Percentiles rank a stretch among this genome's conserved stretches.
These are phyloP conservation scores for Solanum raphanifolium DNA, from an alignment of 257 asterid genomes.

Conservation along the genomic window DNA sequence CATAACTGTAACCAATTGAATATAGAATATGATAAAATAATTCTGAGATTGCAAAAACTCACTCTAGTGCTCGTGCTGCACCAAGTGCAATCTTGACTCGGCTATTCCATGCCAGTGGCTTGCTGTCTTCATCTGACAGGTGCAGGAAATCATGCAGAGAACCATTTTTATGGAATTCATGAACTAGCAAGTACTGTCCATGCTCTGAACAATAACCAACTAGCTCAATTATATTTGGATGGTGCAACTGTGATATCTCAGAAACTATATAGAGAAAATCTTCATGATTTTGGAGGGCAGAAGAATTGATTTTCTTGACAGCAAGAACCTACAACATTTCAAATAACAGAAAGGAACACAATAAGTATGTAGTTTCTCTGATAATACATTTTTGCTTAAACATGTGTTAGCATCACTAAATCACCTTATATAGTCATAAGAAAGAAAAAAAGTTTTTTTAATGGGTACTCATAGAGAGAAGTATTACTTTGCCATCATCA, in stretches of 20 bases:
- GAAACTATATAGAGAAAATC: slow-evolving; percentile 70
- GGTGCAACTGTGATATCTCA: slow-evolving; percentile 56
- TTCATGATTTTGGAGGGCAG: slow-evolving; percentile 46
- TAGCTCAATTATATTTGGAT: slow-evolving; percentile 76
- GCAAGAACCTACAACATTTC: slow-evolving; percentile 55
- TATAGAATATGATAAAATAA: not conserved
- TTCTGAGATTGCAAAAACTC: slow-evolving; percentile 11
- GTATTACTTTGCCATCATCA: slow-evolving; percentile 67
- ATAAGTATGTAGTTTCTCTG: not conserved
- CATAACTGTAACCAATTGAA: not conserved
- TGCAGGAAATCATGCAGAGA: slow-evolving; percentile 69
- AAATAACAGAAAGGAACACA: not conserved
- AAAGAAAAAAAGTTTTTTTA: not conserved
- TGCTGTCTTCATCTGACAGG: slow-evolving; percentile 64
- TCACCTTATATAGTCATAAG: not conserved
- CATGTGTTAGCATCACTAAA: not conserved
- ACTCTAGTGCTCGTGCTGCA: slow-evolving; percentile 94
- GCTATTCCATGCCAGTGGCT: slow-evolving; percentile 83
- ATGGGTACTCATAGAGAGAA: not conserved
- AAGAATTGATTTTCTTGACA: slow-evolving; percentile 76
- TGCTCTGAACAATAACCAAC: slow-evolving; percentile 93
- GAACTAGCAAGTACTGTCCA: slow-evolving; percentile 71
- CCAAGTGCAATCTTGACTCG: slow-evolving; percentile 98
- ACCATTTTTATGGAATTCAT: slow-evolving; percentile 76
- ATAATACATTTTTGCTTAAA: not conserved